Evolutionary conservation across 1,284 basidiomycete genomes (phyloP).

Genomic region (Prillingera fragicola): DNA sequence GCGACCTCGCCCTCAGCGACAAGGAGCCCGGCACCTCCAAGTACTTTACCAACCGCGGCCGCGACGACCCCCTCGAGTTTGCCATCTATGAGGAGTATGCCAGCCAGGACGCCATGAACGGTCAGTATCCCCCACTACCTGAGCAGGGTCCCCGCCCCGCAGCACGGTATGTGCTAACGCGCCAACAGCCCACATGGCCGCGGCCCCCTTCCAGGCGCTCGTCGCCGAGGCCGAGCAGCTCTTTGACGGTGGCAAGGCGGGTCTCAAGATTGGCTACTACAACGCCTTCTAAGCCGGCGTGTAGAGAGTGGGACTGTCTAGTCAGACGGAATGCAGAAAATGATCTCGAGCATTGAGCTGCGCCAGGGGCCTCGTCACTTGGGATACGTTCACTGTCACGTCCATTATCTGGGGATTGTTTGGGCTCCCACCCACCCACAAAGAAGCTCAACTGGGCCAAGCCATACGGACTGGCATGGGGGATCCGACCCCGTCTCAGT

Average conservation of each 20-base stretch:
- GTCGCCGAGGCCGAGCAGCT: slow-evolving; percentile 2
- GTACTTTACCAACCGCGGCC: slow-evolving; percentile 7
- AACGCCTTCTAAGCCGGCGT: slow-evolving; percentile 2
- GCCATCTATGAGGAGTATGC: slow-evolving; percentile 15
- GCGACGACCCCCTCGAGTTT: slow-evolving; percentile 11
- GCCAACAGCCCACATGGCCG: slow-evolving; percentile 12
- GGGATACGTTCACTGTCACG: too few relatives aligned
- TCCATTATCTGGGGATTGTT: too few relatives aligned
- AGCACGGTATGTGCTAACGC: too few relatives aligned
- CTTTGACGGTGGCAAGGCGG: slow-evolving; percentile 6
- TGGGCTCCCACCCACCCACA: too few relatives aligned
- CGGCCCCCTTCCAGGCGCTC: slow-evolving; percentile 4
- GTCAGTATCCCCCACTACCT: slow-evolving; percentile 4
- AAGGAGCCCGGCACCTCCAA: slow-evolving; percentile 9
- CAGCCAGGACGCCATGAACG: slow-evolving; percentile 6
- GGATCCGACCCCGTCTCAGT: too few relatives aligned
- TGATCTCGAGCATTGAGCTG: too few relatives aligned
- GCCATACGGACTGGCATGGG: too few relatives aligned
- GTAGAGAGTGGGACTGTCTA: too few relatives aligned
- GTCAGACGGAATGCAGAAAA: too few relatives aligned
- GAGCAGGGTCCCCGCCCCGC: not conserved
- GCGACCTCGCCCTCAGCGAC: slow-evolving; percentile 5
- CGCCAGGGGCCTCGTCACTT: too few relatives aligned
- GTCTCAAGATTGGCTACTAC: slow-evolving; percentile 7
- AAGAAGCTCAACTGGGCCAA: too few relatives aligned